Base-by-base conservation (phyloP, 202 grass and related monocot genomes). In the Bolboschoenoplectus hybrid region DNA sequence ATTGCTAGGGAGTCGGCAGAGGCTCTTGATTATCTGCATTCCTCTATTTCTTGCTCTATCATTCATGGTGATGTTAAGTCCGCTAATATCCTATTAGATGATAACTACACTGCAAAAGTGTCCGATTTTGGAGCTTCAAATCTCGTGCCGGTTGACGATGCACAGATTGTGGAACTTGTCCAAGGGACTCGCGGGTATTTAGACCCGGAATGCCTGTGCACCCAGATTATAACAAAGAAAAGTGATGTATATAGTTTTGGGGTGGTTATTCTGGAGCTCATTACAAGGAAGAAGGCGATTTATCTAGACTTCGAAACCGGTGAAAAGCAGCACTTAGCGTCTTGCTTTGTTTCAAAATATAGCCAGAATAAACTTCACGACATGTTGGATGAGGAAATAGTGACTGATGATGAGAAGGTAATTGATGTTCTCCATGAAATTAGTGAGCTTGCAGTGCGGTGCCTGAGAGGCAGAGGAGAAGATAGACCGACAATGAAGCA, bases 181-280 rank as follows among this genome's bases (percentile, higher is more conserved):
- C 89, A 94, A 58, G 85, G 78, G 39, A 88, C 89, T 10, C 72
- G 74, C 6, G 87, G 89, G 16, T 94, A 94, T 39, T 70, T 91
- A 84, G 89, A 94, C 16, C 87, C 79, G 3, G 89, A 94, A 58
- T 81, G 20, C 45, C 63, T 89, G 78, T 66, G 57, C 19, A 94
- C 85, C 3, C 71, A 86, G 1, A 60, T 45, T 3, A 68, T 94
- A 36, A 89, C 85, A 45, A 88, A 94, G 0, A 89, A 73, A 7
- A 94, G 89, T 69, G 92, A 94, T 72, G 84, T 90, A 0, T 93
- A 91, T 83, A 94, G 90, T 3, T 94, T 94, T 7, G 86, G 86
- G 0, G 86, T 88, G 36, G 85, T 91, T 64, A 71, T 89, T 32
- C 44, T 94, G 36, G 87, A 94, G 85, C 8, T 91, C 6, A 55